Evolutionary conservation across 2,329 filamentous ascomycete species (phyloP), one percentile per base, ranked within the genome.

Genomic region (Trichoderma breve): DNA sequence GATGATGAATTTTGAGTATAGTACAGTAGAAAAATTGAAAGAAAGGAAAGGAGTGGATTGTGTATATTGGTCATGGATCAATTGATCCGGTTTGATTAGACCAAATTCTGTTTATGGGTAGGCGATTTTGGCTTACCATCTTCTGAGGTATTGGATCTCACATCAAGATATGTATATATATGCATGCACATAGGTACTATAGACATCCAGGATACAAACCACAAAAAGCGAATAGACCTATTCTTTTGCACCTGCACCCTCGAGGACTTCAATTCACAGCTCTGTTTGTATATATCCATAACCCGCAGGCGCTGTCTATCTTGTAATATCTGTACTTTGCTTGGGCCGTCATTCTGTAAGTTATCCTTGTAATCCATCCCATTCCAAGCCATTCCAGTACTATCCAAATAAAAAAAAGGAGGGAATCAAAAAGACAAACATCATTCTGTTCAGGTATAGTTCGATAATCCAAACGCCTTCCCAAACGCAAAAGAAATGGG

Each of bases 401-500:
- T 67, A 67, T 57, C 68, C 60, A 71, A 71, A 55, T 11, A 32
- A 43, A 36, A 43, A 36, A 34, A 34, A 39, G 39, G 39, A 43
- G 39, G 39, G 39, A 43, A 43, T 43, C 39, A 32, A 34, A 61
- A 39, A 30, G 8, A 68, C 24, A 67, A 47, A 51, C 61, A 65
- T 72, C 70, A 72, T 69, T 72, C 70, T 72, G 70, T 68, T 72
- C 64, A 68, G 64, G 61, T 72, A 72, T 68, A 62, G 34, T 51
- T 21, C 34, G 26, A 26, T 32, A 60, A 55, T 30, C 70, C 64
- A 58, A 53, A 72, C 64, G 60, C 70, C 64, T 14, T 30, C 30
- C 28, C 30, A 57, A 36, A n/a, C 21, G 15, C 24, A 24, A 51
- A 66, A 72, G 15, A 39, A 43, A 60, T 47, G 5, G 26, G 28